Conservation (phyloP, 2,329 filamentous ascomycete genomes). For the Penicillium sp. region DNA sequence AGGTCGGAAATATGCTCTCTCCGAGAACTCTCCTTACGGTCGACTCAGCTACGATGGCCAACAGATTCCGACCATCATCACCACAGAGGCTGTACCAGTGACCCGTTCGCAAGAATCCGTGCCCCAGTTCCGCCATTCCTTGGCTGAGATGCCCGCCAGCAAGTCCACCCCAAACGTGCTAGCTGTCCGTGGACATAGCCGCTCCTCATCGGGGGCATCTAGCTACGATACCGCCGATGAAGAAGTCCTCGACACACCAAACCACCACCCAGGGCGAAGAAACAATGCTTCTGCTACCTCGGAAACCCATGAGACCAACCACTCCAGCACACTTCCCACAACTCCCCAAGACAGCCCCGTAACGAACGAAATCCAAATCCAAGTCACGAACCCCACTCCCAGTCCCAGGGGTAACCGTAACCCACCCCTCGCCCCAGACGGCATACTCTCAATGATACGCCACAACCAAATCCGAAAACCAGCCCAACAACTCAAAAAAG, state of each 20-base stretch:
- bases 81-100: conserved; percentile 5
- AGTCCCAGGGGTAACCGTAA: conserved; percentile 10
- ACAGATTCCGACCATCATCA: not conserved
- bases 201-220: conserved; percentile 33
- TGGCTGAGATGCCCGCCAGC: not conserved
- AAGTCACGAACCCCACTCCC: not conserved
- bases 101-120: conserved; percentile 1
- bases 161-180: not conserved
- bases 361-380: not conserved
- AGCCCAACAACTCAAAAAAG: conserved; percentile 20
- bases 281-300: not conserved
- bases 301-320: not conserved
- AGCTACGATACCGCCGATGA: conserved; percentile 45
- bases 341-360: not conserved
- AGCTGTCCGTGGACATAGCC: conserved; percentile 15
- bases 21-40: not conserved
- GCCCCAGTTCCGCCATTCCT: not conserved
- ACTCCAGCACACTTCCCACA: not conserved
- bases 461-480: conserved; percentile 24
- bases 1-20: conserved; percentile 12
- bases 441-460: conserved; percentile 14
- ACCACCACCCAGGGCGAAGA: not conserved
- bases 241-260: conserved; percentile 27
- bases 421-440: conserved; percentile 15
- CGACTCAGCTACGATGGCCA: conserved; percentile 1